Evolutionary conservation across 139 green algal species (phyloP).

Genomic region (Monoraphidium neglectum): DNA sequence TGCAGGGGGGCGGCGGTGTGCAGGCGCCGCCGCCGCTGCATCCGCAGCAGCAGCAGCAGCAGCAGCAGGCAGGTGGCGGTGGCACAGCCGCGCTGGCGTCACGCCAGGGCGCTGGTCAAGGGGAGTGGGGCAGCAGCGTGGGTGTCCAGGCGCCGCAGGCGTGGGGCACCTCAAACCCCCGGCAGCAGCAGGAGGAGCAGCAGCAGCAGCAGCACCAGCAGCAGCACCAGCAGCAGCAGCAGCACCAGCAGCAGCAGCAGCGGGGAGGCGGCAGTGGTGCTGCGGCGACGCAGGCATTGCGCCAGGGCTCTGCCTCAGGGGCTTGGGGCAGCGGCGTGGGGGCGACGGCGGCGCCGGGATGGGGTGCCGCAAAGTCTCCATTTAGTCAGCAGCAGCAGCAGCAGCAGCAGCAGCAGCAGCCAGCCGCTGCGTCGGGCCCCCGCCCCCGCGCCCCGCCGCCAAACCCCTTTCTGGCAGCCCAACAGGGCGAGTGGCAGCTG

Average conservation of each 20-base stretch:
- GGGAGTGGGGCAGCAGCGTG: background rate
- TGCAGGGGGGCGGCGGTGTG: background rate
- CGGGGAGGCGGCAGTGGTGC: background rate
- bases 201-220: constrained; percentile 8
- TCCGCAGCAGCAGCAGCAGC: constrained; percentile 1
- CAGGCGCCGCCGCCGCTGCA: background rate
- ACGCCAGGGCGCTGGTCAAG: background rate
- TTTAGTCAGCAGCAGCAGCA: too few relatives aligned
- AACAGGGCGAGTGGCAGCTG: too few relatives aligned
- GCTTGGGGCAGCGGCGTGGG: too few relatives aligned
- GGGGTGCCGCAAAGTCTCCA: too few relatives aligned
- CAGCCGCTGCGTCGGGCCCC: too few relatives aligned
- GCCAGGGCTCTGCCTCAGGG: too few relatives aligned
- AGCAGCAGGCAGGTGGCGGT: background rate
- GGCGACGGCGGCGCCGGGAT: too few relatives aligned
- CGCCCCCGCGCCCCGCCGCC: too few relatives aligned
- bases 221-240: constrained; percentile 2
- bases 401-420: too few relatives aligned
- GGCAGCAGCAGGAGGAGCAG: background rate
- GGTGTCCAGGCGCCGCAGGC: background rate
- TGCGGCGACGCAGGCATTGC: too few relatives aligned
- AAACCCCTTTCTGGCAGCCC: too few relatives aligned
- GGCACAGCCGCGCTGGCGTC: too few relatives aligned
- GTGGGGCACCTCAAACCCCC: background rate
- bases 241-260: background rate